Percentiles rank a stretch among this genome's conserved stretches.
phyloP scores from a whole-genome alignment of 1,139 yeast genomes.

The Taphrina betulina region DNA sequence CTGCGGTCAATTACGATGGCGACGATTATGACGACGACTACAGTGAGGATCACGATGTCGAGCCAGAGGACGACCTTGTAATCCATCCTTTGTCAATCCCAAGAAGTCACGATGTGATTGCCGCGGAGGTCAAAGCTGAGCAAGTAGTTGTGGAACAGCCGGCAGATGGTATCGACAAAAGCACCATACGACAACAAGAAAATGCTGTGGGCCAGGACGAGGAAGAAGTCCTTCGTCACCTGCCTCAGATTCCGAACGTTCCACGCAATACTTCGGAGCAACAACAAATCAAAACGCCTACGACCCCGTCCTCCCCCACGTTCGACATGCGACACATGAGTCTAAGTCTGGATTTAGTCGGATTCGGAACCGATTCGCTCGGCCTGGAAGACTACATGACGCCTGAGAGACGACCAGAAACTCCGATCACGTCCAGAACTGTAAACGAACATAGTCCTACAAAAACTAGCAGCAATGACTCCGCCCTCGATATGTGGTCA shows the following conservation, averaged over 20 bases:
- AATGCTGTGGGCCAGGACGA: too few relatives aligned
- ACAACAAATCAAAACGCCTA: background rate
- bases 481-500: constrained; percentile 10
- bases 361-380: constrained; percentile 2
- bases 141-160: too few relatives aligned
- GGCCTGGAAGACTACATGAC: constrained; percentile 30
- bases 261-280: background rate
- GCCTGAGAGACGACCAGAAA: constrained; percentile 26
- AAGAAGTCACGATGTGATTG: too few relatives aligned
- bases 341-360: constrained; percentile 2
- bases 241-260: constrained; percentile 10
- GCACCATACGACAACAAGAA: too few relatives aligned
- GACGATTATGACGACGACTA: constrained; percentile 21
- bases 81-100: constrained; percentile 10
- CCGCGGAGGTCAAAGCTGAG: too few relatives aligned
- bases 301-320: constrained; percentile 1
- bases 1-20: constrained; percentile 29
- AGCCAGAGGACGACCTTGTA: constrained; percentile 6
- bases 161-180: too few relatives aligned
- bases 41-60: background rate
- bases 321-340: constrained; percentile 10
- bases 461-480: background rate
- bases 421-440: constrained; percentile 29
- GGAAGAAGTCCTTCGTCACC: background rate
- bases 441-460: constrained; percentile 16